These are phyloP conservation scores for Oryza australiensis DNA, from an alignment of 176 grass and related monocot genomes.

Conservation along the genomic window DNA sequence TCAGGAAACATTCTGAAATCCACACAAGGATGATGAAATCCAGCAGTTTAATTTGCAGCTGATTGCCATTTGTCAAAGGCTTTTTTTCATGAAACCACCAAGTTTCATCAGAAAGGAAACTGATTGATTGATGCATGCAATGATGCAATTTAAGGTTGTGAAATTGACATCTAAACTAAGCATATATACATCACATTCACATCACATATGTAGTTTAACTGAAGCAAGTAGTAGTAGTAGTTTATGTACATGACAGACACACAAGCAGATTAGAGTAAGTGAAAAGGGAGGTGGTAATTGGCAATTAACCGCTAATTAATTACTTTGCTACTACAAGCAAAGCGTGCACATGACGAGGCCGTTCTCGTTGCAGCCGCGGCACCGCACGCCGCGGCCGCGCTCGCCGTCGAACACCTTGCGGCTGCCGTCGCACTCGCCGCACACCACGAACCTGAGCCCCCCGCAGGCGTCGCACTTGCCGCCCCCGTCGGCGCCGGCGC, in stretches of 20 bases:
- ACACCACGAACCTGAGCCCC: constrained; percentile 54
- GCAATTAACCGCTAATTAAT: constrained; percentile 27
- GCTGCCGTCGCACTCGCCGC: constrained; percentile 64
- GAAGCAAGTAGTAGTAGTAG: constrained; percentile 1
- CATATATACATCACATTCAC: constrained; percentile 29
- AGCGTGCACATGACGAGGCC: constrained; percentile 62
- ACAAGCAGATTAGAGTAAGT: not conserved
- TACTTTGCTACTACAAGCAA: constrained; percentile 44
- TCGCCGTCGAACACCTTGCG: constrained; percentile 55
- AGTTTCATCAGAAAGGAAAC: constrained; percentile 16
- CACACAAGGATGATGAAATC: not conserved
- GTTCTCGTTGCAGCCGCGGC: constrained; percentile 72
- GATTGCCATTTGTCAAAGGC: not conserved
- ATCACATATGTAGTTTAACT: not conserved
- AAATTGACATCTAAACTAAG: constrained; percentile 39
- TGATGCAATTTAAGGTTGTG: not conserved
- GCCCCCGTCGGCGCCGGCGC: not conserved
- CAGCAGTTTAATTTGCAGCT: not conserved
- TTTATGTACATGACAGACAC: constrained; percentile 29
- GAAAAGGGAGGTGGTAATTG: not conserved
- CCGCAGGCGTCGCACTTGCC: constrained; percentile 50
- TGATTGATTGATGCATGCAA: constrained; percentile 28
- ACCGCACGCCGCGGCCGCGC: constrained; percentile 29
- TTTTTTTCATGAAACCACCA: not conserved
- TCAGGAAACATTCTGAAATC: constrained; percentile 9